These are phyloP conservation scores for Tephrocybe sp. DNA, from an alignment of 768 basidiomycete genomes.

Conservation along the genomic window DNA sequence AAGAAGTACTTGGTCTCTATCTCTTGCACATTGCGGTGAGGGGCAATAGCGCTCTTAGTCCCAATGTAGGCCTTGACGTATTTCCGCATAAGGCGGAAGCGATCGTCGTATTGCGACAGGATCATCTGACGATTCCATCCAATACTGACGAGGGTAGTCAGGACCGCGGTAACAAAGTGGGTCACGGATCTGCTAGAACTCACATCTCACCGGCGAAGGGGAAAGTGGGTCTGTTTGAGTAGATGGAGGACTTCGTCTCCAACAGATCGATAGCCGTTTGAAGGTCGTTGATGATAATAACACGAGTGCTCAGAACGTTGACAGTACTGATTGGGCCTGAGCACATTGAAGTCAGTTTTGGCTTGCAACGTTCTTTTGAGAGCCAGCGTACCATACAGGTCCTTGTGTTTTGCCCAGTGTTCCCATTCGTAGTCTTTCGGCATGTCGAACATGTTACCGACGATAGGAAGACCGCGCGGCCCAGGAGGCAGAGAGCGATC, in stretches of 20 bases:
- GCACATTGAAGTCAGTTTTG: no score
- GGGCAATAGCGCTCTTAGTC: constrained; percentile 12
- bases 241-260: constrained; percentile 17
- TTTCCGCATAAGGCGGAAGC: constrained; percentile 20
- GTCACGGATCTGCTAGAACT: background rate
- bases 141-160: constrained; percentile 4
- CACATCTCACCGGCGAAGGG: constrained; percentile 19
- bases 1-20: constrained; percentile 17
- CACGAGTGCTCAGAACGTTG: constrained; percentile 13
- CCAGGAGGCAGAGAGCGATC: constrained; percentile 34
- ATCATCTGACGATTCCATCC: constrained; percentile 22
- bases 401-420: constrained; percentile 19
- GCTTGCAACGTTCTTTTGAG: no score
- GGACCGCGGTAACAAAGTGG: background rate
- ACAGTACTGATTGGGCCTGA: constrained; percentile 19
- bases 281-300: constrained; percentile 19
- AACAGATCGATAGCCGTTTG: constrained; percentile 19
- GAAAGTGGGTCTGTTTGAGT: constrained; percentile 18
- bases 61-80: constrained; percentile 17
- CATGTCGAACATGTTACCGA: constrained; percentile 47
- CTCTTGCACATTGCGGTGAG: constrained; percentile 12
- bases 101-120: constrained; percentile 18
- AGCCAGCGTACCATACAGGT: constrained; percentile 12
- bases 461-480: constrained; percentile 37
- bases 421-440: constrained; percentile 26